Evolutionary conservation across 2,329 filamentous ascomycete species (phyloP).

Genomic region (Xylariales sp.): DNA sequence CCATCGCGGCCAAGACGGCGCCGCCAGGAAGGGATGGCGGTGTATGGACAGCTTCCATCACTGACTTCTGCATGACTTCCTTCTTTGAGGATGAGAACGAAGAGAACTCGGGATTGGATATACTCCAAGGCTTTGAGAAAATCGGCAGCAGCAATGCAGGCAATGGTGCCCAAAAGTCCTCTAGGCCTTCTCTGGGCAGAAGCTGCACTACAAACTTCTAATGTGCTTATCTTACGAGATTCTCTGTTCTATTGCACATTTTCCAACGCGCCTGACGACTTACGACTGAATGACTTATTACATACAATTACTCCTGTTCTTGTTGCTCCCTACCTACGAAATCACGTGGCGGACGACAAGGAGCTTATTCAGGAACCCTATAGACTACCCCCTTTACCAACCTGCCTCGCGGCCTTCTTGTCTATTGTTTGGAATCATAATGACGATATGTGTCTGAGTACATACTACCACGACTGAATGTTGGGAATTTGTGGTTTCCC

Average conservation of each 20-base stretch:
- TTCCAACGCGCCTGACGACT: constrained; percentile 8
- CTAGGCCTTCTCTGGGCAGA: constrained; percentile 31
- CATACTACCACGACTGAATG: constrained; percentile 15
- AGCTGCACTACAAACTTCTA: constrained; percentile 33
- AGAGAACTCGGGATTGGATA: constrained; percentile 60
- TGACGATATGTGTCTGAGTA: constrained; percentile 19
- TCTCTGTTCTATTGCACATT: not conserved
- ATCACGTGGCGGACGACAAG: not conserved
- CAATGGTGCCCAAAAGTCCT: constrained; percentile 20
- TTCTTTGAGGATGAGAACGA: constrained; percentile 55
- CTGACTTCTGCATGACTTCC: constrained; percentile 50
- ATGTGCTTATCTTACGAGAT: constrained; percentile 10
- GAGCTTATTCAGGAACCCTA: constrained; percentile 1
- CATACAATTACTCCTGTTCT: constrained; percentile 5
- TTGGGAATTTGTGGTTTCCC: constrained; percentile 12
- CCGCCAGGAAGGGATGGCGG: constrained; percentile 37
- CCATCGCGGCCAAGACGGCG: constrained; percentile 28
- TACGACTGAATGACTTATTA: constrained; percentile 15
- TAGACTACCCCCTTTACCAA: constrained; percentile 8
- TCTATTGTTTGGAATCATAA: constrained; percentile 21
- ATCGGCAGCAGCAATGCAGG: constrained; percentile 51
- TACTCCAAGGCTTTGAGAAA: constrained; percentile 71
- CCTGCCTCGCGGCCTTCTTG: constrained; percentile 26
- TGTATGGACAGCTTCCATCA: constrained; percentile 31
- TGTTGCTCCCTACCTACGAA: not conserved